Percentiles rank a stretch among this genome's conserved stretches.
phyloP scores from a whole-genome alignment of 306 rosid genomes.

The Trichosanthes truncata region DNA sequence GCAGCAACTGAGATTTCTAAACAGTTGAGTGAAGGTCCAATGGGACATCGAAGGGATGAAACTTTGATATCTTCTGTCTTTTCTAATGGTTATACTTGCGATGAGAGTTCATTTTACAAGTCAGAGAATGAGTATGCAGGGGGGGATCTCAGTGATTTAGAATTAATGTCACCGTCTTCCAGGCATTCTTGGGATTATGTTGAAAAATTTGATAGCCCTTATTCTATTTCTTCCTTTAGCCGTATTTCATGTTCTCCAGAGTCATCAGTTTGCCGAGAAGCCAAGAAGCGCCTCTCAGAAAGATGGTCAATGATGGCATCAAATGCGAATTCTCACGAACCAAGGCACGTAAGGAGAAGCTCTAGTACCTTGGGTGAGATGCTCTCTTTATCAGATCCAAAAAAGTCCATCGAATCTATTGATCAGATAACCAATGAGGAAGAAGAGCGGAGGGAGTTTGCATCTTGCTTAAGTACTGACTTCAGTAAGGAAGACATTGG shows the following conservation, averaged over 20 bases:
- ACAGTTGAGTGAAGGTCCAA: slow-evolving; percentile 37
- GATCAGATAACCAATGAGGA: slow-evolving; percentile 28
- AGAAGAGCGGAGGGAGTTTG: slow-evolving; percentile 36
- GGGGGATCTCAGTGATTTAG: slow-evolving; percentile 67
- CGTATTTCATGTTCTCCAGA: slow-evolving; percentile 76
- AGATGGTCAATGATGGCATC: slow-evolving; percentile 82
- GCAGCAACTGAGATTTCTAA: slow-evolving; percentile 37
- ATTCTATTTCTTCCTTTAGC: slow-evolving; percentile 62
- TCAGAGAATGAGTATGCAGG: slow-evolving; percentile 55
- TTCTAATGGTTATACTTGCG: slow-evolving; percentile 69
- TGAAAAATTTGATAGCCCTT: slow-evolving; percentile 49
- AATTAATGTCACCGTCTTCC: slow-evolving; percentile 57
- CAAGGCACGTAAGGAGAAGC: slow-evolving; percentile 37
- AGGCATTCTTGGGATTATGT: slow-evolving; percentile 82
- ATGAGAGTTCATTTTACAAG: slow-evolving; percentile 75
- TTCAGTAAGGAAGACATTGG: slow-evolving; percentile 28
- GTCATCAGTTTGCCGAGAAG: slow-evolving; percentile 85
- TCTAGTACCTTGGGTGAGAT: slow-evolving; percentile 88
- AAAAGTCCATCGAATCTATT: slow-evolving; percentile 37
- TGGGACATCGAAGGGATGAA: slow-evolving; percentile 58
- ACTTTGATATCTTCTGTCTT: slow-evolving; percentile 47
- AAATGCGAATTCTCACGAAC: slow-evolving; percentile 46
- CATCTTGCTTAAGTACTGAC: slow-evolving; percentile 31
- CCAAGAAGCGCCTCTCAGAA: slow-evolving; percentile 89
- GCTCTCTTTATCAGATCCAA: slow-evolving; percentile 71